Evolutionary conservation across 2,329 filamentous ascomycete species (phyloP), one percentile per base, ranked within the genome.

Genomic region (Fusarium chuoi): DNA sequence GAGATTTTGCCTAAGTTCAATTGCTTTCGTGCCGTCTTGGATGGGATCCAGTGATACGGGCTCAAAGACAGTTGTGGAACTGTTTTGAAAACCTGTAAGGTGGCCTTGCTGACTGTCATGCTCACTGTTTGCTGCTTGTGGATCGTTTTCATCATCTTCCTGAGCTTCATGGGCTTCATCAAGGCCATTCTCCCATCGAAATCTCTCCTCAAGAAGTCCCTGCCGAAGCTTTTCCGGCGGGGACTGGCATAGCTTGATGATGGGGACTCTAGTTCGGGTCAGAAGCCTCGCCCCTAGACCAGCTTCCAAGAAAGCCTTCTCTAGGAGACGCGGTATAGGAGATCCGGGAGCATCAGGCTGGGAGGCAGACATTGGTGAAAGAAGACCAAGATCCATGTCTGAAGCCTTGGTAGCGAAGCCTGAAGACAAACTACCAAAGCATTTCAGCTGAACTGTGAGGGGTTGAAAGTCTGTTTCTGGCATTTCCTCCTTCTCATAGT

Each of bases 341-440:
- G 90, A 91, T 38, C 87, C 87, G 22, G 86, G 80, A 20, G 85
- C 84, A 69, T 90, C 87, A 6, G 87, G 86, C 58, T 88, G 84
- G 49, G 87, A 83, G 26, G 82, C 79, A 4, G 92, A 92, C 55
- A 87, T 82, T 7, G 89, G 89, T 3, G 93, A 92, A 10, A 96
- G 85, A 39, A 97, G 88, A 14, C 92, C 93, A 36, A 98, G 88
- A 81, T 98, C 95, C 92, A 98, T 94, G 78, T 98, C 95, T 3
- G 95, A 96, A n/a, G 91, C 90, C 77, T 93, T 93, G 17, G 93
- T 94, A 7, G 94, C 95, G 82, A 97, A 97, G 0, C 95, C 95
- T 18, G 94, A 95, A 26, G 90, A 89, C 52, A 97, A 86, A 79
- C 94, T 97, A 10, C 94, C 95, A 79, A 96, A 97, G 77, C 92